Percentiles rank a stretch among this genome's conserved stretches.
Conservation (phyloP, 768 basidiomycete species). For the Phlebiopsis flavidoalba region DNA sequence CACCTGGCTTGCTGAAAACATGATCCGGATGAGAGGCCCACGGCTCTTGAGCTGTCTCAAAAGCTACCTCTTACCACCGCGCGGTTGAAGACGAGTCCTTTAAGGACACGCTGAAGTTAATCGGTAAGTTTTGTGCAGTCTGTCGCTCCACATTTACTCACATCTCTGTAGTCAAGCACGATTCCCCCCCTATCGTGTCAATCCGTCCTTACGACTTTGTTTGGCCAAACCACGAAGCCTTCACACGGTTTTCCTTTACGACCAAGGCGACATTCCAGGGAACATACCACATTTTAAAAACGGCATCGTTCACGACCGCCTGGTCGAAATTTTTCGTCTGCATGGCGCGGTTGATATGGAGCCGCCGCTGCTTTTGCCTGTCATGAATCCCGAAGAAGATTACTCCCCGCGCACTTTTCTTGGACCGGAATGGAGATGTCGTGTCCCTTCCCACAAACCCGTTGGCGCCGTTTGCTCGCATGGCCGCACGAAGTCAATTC, state of each 20-base stretch:
- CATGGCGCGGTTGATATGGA: constrained; percentile 90
- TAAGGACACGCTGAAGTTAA: constrained; percentile 69
- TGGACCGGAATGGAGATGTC: constrained; percentile 78
- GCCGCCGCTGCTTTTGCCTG: constrained; percentile 78
- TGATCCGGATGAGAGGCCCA: constrained; percentile 72
- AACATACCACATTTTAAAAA: constrained; percentile 57
- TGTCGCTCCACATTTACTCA: background rate
- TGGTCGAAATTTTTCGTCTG: constrained; percentile 74
- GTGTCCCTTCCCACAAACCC: constrained; percentile 70
- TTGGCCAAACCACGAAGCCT: constrained; percentile 63
- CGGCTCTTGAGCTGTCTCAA: constrained; percentile 77
- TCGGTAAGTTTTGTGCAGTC: constrained; percentile 46
- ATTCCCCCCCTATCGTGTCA: constrained; percentile 80
- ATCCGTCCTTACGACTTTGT: constrained; percentile 71
- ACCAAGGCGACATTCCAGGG: constrained; percentile 65
- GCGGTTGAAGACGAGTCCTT: constrained; percentile 84
- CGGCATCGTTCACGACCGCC: constrained; percentile 69
- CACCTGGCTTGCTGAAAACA: constrained; percentile 75
- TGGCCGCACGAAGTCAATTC: constrained; percentile 63
- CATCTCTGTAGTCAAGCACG: constrained; percentile 54
- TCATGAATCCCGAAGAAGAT: constrained; percentile 52
- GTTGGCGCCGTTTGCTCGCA: constrained; percentile 72
- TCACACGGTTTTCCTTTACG: constrained; percentile 71
- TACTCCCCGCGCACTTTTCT: constrained; percentile 60
- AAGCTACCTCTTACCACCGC: constrained; percentile 70